Evolutionary conservation across 805 yeast species (phyloP).

Genomic region (Metahyphopichia silvanorum): DNA sequence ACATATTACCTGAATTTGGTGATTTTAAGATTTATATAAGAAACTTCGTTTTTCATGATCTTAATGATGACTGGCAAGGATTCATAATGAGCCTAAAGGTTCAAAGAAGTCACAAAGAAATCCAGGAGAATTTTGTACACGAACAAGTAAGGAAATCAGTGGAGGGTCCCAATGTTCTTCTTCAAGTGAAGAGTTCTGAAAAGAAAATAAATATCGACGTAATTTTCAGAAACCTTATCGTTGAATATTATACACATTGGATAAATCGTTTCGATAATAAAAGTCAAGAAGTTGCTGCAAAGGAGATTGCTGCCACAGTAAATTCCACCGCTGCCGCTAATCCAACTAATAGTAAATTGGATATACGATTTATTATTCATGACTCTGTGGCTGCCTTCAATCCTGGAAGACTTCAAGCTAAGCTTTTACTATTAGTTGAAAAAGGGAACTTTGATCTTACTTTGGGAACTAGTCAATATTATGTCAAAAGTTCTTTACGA

Average conservation of each 20-base stretch:
- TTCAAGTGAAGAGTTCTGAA: slow-evolving; percentile 17
- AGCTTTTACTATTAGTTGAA: slow-evolving; percentile 47
- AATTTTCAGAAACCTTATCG: slow-evolving; percentile 42
- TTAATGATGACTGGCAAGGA: slow-evolving; percentile 20
- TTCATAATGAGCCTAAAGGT: slow-evolving; percentile 14
- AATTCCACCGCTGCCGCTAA: slow-evolving; percentile 7
- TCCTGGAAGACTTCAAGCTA: slow-evolving; percentile 60
- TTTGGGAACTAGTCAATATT: slow-evolving; percentile 25
- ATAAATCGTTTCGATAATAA: slow-evolving; percentile 38
- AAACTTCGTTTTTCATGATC: slow-evolving; percentile 14
- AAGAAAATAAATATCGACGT: slow-evolving; percentile 36
- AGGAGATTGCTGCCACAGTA: slow-evolving; percentile 4
- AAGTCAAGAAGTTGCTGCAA: slow-evolving; percentile 8
- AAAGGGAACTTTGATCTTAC: slow-evolving; percentile 54
- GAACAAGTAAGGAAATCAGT: slow-evolving; percentile 15
- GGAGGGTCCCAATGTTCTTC: slow-evolving; percentile 20
- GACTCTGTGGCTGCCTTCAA: slow-evolving; percentile 61
- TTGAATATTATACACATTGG: slow-evolving; percentile 65
- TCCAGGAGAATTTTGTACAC: slow-evolving; percentile 14
- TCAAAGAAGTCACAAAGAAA: slow-evolving; percentile 8
- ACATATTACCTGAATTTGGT: slow-evolving; percentile 24
- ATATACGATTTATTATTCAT: slow-evolving; percentile 33
- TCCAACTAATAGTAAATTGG: slow-evolving; percentile 13
- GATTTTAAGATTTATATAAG: slow-evolving; percentile 12
- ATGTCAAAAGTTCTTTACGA: slow-evolving; percentile 46